Evolutionary conservation across 257 asterid species (phyloP), one percentile per base, ranked within the genome.

Genomic region (Salvia rosmarinus): DNA sequence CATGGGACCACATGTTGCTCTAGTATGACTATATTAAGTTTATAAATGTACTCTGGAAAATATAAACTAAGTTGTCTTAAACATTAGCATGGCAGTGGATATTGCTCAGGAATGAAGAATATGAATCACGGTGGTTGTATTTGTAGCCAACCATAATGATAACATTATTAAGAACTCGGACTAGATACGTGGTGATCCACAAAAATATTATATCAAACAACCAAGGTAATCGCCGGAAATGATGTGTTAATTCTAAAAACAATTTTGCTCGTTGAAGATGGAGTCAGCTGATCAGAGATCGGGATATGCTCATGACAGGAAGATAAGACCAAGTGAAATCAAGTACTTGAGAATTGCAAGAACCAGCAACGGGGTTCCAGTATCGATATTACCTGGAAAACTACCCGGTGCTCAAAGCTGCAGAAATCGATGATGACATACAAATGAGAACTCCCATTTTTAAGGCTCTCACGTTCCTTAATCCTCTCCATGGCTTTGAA

Each of bases 381-480:
- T 23, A 46, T 34, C 6, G 19, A 64, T 57, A 78, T 67, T 81
- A 94, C 97, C 99, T 91, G 97, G 84, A 94, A 91, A 75, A 91
- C 99, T 76, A 94, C 96, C 54, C 98, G 90, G 82, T 91, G 99
- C 79, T 94, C 99, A 60, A 91, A 94, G 85, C 96, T 89, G 88
- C 96, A 84, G 86, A 91, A 94, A 74, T 94, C 96, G 60, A 89
- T 83, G 63, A 91, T 80, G 17, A 91, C 75, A 76, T 89, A 91
- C 79, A 89, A 75, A 80, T 88, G 90, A 81, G 99, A 86, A 82
- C 96, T 89, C 73, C 96, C 99, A 76, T 82, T 88, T 83, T 86
- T 90, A 58, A 72, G 78, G 79, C 78, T 88, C 74, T 94, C 95
- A 8, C 80, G 85, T 70, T 94, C 99, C 81, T 89, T 91, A 75